phyloP scores from a whole-genome alignment of 208 protist species.

The Trypanosoma avium region DNA sequence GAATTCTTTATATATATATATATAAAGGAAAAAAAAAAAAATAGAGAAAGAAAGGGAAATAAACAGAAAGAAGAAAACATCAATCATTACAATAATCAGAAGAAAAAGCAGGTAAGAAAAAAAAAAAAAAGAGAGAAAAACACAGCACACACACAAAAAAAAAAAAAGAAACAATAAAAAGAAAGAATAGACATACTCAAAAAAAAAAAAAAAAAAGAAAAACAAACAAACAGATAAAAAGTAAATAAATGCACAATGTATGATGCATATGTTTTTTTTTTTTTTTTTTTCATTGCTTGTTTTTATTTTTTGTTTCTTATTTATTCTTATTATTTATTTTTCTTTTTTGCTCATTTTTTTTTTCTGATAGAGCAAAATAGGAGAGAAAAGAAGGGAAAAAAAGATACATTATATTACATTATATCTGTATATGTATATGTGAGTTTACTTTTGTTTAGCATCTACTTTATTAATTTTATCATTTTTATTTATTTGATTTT shows the following conservation, averaged over 20 bases:
- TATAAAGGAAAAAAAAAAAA: constrained; percentile 11
- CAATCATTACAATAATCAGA: no score
- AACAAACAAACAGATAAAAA: constrained; percentile 17
- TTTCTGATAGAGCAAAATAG: no score
- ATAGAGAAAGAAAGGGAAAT: no score
- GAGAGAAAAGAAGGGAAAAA: no score
- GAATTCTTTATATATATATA: constrained; percentile 8
- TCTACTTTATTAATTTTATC: no score
- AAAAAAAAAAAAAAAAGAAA: constrained; percentile 17
- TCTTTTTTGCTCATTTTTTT: no score
- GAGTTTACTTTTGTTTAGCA: no score
- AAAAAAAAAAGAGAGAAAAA: background rate
- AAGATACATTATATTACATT: background rate
- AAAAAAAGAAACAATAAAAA: constrained; percentile 13
- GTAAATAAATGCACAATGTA: background rate
- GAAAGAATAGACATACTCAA: constrained; percentile 24
- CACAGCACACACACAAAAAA: background rate
- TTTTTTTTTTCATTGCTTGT: background rate
- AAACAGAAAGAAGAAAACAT: no score
- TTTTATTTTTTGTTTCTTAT: no score
- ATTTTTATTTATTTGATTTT: no score
- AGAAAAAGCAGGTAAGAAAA: constrained; percentile 3
- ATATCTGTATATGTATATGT: no score
- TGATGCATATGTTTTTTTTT: background rate
- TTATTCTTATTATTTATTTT: no score